Percentiles rank a stretch among this genome's conserved stretches.
These are phyloP conservation scores for Sporobolomyces pararoseus DNA, from an alignment of 768 basidiomycete genomes.

Conservation along the genomic window DNA sequence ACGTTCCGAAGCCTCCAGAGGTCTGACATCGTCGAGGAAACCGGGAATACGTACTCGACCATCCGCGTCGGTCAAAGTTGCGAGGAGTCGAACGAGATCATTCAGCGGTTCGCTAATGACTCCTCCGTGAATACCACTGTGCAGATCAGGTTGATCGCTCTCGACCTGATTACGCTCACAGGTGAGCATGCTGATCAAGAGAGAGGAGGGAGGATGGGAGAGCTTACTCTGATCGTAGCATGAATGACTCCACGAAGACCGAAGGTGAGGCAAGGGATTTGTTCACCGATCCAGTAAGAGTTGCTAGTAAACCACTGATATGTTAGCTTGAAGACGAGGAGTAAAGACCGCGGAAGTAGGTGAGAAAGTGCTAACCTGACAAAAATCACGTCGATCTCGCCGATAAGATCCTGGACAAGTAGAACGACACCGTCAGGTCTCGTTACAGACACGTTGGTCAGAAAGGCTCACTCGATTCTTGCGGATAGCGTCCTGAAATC, in stretches of 20 bases:
- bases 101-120: conserved; percentile 82
- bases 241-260: conserved; percentile 92
- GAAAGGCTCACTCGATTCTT: conserved; percentile 18
- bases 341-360: background rate
- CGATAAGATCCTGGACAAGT: conserved; percentile 65
- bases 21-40: conserved; percentile 62
- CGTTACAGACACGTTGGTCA: background rate
- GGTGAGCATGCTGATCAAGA: too few relatives aligned
- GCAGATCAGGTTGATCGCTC: conserved; percentile 71
- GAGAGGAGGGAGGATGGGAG: too few relatives aligned
- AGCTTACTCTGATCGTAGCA: conserved; percentile 64
- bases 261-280: conserved; percentile 88
- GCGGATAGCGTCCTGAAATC: conserved; percentile 71
- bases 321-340: background rate
- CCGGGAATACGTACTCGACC: conserved; percentile 53
- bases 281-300: conserved; percentile 93
- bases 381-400: conserved; percentile 80
- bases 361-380: conserved; percentile 44
- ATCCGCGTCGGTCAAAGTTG: conserved; percentile 59
- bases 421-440: background rate
- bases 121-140: conserved; percentile 93
- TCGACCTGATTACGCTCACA: too few relatives aligned
- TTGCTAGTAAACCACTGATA: conserved; percentile 58
- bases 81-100: conserved; percentile 82
- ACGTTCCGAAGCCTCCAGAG: conserved; percentile 64